Percentiles rank a stretch among this genome's conserved stretches.
phyloP scores from a whole-genome alignment of 805 yeast species.

The Candida lessepsii region DNA sequence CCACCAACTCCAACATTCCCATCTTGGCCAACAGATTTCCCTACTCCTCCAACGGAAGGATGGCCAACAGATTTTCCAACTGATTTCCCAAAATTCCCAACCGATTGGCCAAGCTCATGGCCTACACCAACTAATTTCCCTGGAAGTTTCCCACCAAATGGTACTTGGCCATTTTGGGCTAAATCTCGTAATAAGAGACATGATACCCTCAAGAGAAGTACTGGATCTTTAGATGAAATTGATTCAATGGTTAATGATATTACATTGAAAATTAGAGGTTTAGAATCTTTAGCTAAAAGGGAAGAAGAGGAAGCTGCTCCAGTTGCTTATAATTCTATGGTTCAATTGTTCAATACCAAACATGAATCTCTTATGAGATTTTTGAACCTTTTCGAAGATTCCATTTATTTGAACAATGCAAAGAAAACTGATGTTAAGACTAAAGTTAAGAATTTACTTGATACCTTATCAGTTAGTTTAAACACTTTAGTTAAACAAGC shows the following conservation, averaged over 20 bases:
- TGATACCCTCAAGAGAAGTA: background rate
- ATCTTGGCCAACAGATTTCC: background rate
- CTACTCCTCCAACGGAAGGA: background rate
- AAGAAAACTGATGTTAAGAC: conserved; percentile 4
- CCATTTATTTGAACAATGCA: conserved; percentile 4
- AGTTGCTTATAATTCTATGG: background rate
- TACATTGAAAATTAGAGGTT: background rate
- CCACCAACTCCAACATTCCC: background rate
- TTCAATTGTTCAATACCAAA: conserved; percentile 1
- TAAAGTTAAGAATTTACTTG: conserved; percentile 1
- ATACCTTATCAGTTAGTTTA: conserved; percentile 1
- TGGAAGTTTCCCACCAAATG: background rate
- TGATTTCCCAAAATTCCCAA: background rate
- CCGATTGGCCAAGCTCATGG: background rate
- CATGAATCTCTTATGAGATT: conserved; percentile 1
- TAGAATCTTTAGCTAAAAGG: background rate
- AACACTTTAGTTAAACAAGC: background rate
- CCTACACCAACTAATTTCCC: background rate
- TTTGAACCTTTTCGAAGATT: conserved; percentile 6
- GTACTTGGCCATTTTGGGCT: background rate
- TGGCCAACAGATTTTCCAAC: background rate
- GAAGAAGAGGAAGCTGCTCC: background rate
- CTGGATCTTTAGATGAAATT: conserved; percentile 10
- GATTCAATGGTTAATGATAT: conserved; percentile 2
- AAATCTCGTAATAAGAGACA: background rate